These are phyloP conservation scores for Teratosphaeria pseudoeucalypti DNA, from an alignment of 2,329 filamentous ascomycete genomes.

Conservation along the genomic window DNA sequence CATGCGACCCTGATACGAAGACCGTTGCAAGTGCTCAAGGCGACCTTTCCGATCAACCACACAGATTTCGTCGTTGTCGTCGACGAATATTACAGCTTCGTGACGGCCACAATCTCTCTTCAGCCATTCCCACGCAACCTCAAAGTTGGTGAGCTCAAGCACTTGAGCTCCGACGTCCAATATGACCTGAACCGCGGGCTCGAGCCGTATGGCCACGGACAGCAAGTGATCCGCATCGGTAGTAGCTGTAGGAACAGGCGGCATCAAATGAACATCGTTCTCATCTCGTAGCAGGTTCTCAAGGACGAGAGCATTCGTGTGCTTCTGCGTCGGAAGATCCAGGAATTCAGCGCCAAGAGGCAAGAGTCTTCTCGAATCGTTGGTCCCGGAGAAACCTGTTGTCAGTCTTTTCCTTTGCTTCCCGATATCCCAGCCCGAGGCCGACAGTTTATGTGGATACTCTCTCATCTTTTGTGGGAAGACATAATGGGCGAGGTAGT, in stretches of 20 bases:
- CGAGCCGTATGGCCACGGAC: conserved; percentile 29
- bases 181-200: conserved; percentile 45
- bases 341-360: conserved; percentile 53
- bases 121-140: conserved; percentile 48
- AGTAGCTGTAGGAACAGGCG: not conserved
- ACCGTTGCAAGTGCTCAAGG: conserved; percentile 44
- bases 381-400: conserved; percentile 64
- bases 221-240: conserved; percentile 33
- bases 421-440: conserved; percentile 59
- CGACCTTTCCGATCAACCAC: conserved; percentile 42
- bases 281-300: conserved; percentile 45
- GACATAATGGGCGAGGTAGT: conserved; percentile 55
- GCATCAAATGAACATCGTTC: conserved; percentile 29
- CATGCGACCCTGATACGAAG: conserved; percentile 47
- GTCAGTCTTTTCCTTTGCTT: conserved; percentile 43
- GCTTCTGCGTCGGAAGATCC: conserved; percentile 45
- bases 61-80: conserved; percentile 43
- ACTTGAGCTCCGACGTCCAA: conserved; percentile 64
- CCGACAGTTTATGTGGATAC: conserved; percentile 52
- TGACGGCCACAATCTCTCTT: conserved; percentile 7
- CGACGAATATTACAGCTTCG: conserved; percentile 48
- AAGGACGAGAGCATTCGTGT: conserved; percentile 60
- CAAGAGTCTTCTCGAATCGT: conserved; percentile 50
- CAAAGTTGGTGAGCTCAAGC: conserved; percentile 49
- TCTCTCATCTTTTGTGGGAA: conserved; percentile 57